Conservation (phyloP, 108 stramenopile genomes). For the Skeletonema marinoi region DNA sequence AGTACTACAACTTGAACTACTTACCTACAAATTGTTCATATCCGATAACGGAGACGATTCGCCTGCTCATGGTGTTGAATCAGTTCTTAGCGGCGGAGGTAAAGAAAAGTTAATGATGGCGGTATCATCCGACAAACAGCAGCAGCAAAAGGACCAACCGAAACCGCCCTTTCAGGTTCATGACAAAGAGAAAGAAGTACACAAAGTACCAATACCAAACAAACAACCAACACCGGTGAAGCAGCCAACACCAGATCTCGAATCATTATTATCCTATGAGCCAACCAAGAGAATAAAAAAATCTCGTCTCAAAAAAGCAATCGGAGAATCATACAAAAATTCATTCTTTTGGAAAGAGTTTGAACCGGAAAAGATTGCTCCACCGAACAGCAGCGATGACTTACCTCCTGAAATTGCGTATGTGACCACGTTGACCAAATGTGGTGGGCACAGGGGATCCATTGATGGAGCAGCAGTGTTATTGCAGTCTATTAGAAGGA, state of each 20-base stretch:
- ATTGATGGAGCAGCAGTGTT: conserved; percentile 49
- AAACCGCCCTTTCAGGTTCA: background rate
- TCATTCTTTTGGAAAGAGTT: conserved; percentile 30
- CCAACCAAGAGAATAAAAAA: conserved; percentile 7
- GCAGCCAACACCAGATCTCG: background rate
- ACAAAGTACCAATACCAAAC: background rate
- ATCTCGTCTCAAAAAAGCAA: conserved; percentile 4
- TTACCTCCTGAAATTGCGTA: conserved; percentile 41
- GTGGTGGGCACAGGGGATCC: background rate
- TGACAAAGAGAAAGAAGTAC: background rate
- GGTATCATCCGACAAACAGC: background rate
- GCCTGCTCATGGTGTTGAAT: background rate
- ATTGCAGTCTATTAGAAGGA: conserved; percentile 46
- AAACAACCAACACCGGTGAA: background rate
- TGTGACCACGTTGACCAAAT: conserved; percentile 41
- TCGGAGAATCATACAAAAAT: background rate
- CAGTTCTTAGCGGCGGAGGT: background rate
- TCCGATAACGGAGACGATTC: background rate
- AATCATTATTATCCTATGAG: background rate
- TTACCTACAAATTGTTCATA: background rate
- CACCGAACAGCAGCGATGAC: conserved; percentile 4
- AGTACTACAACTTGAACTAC: background rate
- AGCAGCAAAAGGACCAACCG: background rate
- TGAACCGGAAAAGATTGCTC: conserved; percentile 30
- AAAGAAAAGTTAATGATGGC: background rate